Percentiles rank a stretch among this genome's conserved stretches.
phyloP scores from a whole-genome alignment of 257 asterid species.

The Primulina tabacum region DNA sequence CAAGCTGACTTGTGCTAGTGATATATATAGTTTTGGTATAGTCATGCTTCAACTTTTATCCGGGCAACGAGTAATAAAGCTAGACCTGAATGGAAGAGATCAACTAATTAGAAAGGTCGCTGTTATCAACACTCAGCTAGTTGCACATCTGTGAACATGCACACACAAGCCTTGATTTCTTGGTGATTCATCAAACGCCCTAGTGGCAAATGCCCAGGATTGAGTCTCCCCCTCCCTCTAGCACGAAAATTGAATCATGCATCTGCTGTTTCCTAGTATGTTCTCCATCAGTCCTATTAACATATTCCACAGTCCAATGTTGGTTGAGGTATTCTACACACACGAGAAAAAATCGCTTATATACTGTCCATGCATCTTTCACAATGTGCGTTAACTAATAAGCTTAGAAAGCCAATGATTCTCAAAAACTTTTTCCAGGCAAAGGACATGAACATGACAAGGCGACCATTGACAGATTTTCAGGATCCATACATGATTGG shows the following conservation, averaged over 20 bases:
- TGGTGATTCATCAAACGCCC: no score
- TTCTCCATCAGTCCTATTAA: no score
- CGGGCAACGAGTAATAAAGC: conserved; percentile 70
- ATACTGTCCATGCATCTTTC: not conserved
- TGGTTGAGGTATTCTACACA: no score
- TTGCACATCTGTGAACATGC: no score
- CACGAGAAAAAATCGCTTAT: not conserved
- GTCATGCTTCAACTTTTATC: conserved; percentile 75
- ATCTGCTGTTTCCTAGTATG: no score
- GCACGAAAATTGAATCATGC: no score
- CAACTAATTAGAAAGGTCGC: conserved; percentile 77
- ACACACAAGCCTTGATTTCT: no score
- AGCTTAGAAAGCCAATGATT: conserved; percentile 1
- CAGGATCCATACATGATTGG: conserved; percentile 59
- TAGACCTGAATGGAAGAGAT: conserved; percentile 72
- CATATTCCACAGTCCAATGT: not conserved
- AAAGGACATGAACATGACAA: conserved; percentile 67
- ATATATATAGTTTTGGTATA: conserved; percentile 77
- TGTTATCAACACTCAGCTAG: no score
- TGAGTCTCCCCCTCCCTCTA: no score
- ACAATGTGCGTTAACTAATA: not conserved
- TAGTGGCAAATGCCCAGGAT: no score
- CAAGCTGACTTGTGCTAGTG: conserved; percentile 78
- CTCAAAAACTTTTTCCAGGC: conserved; percentile 53
- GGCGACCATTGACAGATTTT: conserved; percentile 60